These are phyloP conservation scores for Musa itinerans DNA, from an alignment of 176 grass and related monocot species.

Conservation along the genomic window DNA sequence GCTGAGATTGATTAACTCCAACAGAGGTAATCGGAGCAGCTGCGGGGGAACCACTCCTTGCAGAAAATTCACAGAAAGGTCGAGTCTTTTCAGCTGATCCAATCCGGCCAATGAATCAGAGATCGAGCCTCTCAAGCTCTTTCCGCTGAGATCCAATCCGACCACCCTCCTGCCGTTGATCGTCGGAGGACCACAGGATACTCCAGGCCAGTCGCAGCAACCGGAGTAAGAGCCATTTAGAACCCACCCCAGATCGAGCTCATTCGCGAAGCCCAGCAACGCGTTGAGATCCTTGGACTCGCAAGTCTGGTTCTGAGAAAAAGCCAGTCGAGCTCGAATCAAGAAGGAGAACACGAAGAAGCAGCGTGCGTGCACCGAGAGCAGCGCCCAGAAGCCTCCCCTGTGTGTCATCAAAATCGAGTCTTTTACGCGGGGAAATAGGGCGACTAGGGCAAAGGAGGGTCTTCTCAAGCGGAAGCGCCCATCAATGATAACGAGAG, in stretches of 20 bases:
- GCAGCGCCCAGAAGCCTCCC: not conserved
- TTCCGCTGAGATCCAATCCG: constrained; percentile 51
- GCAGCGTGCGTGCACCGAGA: not conserved
- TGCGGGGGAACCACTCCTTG: constrained; percentile 21
- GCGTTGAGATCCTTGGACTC: constrained; percentile 37
- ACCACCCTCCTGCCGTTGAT: constrained; percentile 33
- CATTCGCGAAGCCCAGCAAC: constrained; percentile 36
- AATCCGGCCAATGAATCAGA: constrained; percentile 40
- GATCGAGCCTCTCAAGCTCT: constrained; percentile 42
- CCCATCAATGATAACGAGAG: not conserved
- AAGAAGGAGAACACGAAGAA: not conserved
- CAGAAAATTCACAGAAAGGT: constrained; percentile 61
- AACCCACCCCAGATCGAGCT: constrained; percentile 46
- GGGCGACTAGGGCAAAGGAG: not conserved
- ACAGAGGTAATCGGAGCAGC: constrained; percentile 29
- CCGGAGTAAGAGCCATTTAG: constrained; percentile 16
- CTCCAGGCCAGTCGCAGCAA: constrained; percentile 74
- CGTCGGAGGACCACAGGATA: constrained; percentile 29
- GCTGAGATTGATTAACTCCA: constrained; percentile 69
- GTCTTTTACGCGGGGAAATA: not conserved
- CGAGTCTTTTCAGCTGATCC: constrained; percentile 32
- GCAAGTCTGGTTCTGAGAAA: constrained; percentile 37
- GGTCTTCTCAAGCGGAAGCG: not conserved
- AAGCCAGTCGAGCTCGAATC: too few relatives aligned
- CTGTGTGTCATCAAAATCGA: not conserved